Base-by-base conservation (phyloP, 345 rosid genomes). In the Theobroma cacao region DNA sequence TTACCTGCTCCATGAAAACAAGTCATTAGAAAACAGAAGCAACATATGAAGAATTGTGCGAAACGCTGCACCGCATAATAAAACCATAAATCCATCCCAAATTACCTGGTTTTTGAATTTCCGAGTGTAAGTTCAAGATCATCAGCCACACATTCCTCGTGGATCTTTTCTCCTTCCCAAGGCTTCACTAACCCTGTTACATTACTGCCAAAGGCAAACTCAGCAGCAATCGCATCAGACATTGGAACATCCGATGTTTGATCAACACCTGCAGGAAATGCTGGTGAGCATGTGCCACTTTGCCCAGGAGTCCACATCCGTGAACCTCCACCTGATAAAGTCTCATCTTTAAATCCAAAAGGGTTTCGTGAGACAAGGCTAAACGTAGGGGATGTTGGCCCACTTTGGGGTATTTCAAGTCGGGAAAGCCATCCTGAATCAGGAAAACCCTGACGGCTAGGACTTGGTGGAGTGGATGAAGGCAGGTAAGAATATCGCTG, bases 91-190 rank as follows among this genome's bases (percentile, higher is more conserved):
- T 61, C 48, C 24, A 34, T 62, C 38, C 14, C 60, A 79, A 30
- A 14, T 80, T 63, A 92, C 92, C 92, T 92, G 64, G 93, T 91
- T 75, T 81, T 91, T 22, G 98, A 88, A 87, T 82, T 92, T 79
- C 99, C 99, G 38, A 96, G 98, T 7, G 98, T 96, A 80, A 96
- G 99, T 78, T 94, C 98, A 60, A 96, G 97, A 88, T 96, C 99
- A 82, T 96, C 98, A 1, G 95, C 86, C 70, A 88, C 92, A 70
- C 89, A 93, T 82, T 90, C 99, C 76, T 93, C 99, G 38, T 96
- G 99, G 66, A 96, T 96, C 83, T 96, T 90, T 85, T 96, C 99
- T 62, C 99, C 99, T 90, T 96, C 98, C 99, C 99, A 96, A 26
- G 99, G 95, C 85, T 96, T 96, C 75, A 96, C 98, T 62, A 96